phyloP scores from a whole-genome alignment of 148 eudicot species.

The Arctostaphylos glauca region DNA sequence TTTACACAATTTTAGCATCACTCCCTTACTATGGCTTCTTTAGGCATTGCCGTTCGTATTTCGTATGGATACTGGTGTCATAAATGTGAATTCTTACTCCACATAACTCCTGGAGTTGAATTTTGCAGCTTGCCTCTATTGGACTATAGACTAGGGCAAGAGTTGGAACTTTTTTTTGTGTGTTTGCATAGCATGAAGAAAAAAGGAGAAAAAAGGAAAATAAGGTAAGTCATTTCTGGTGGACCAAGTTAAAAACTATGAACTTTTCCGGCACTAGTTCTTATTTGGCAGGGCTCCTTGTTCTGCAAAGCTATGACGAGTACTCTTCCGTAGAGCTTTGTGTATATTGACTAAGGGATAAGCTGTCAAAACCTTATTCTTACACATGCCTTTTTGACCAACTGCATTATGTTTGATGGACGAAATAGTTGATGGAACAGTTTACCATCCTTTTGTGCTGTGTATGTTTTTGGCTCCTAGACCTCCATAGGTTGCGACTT shows the following conservation, averaged over 20 bases:
- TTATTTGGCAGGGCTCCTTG: conserved; percentile 1
- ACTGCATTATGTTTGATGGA: neutral
- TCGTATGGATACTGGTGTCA: neutral
- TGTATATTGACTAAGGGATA: neutral
- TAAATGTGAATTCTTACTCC: neutral
- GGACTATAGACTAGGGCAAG: neutral
- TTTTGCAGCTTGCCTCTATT: neutral
- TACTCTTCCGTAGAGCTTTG: neutral
- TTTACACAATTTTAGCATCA: conserved; percentile 1
- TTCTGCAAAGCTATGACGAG: neutral
- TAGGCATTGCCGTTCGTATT: neutral
- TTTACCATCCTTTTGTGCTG: neutral
- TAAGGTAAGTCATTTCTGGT: neutral
- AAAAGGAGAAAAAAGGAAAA: neutral
- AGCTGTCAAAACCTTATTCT: neutral
- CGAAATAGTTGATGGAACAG: neutral
- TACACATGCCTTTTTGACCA: neutral
- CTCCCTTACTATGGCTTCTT: neutral
- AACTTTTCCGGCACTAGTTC: neutral
- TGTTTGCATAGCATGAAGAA: neutral
- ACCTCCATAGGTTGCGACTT: neutral
- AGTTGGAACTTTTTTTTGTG: too few relatives aligned
- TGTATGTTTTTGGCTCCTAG: neutral
- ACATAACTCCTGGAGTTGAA: neutral
- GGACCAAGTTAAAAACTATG: neutral